phyloP scores from a whole-genome alignment of 768 basidiomycete genomes.

The Lentinula aciculospora region DNA sequence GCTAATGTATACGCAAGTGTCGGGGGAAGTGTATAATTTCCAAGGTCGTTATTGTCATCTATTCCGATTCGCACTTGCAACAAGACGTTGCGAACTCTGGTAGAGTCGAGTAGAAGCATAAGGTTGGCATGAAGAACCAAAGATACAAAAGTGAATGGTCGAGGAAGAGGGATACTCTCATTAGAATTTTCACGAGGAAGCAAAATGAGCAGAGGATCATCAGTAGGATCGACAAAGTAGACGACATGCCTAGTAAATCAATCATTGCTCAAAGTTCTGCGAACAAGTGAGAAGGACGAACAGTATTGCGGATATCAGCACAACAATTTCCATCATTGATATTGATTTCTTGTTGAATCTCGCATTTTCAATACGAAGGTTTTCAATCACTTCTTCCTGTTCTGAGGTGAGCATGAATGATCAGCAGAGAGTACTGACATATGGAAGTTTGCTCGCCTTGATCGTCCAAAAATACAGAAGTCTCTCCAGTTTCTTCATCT shows the following conservation, averaged over 20 bases:
- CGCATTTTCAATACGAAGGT: slow-evolving; percentile 38
- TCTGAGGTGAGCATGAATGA: slow-evolving; percentile 31
- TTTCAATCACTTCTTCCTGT: slow-evolving; percentile 54
- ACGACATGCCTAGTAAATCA: slow-evolving; percentile 36
- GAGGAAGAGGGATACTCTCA: slow-evolving; percentile 34
- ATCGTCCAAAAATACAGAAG: slow-evolving; percentile 39
- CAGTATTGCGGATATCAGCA: slow-evolving; percentile 42
- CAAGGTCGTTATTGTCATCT: slow-evolving; percentile 25
- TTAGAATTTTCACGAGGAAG: slow-evolving; percentile 24
- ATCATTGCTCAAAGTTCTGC: background rate
- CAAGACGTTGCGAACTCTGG: slow-evolving; percentile 28
- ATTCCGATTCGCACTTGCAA: background rate
- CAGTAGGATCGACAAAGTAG: slow-evolving; percentile 35
- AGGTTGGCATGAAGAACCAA: slow-evolving; percentile 49
- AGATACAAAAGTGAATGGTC: slow-evolving; percentile 40
- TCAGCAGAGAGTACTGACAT: background rate
- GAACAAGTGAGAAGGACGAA: slow-evolving; percentile 23
- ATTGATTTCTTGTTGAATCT: slow-evolving; percentile 36
- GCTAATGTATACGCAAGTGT: slow-evolving; percentile 31
- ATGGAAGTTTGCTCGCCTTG: slow-evolving; percentile 29
- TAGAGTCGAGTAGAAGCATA: slow-evolving; percentile 32
- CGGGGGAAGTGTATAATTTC: slow-evolving; percentile 25
- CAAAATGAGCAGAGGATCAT: slow-evolving; percentile 37
- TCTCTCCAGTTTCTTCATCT: slow-evolving; percentile 23
- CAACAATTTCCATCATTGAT: slow-evolving; percentile 30